Evolutionary conservation across 345 rosid genomes (phyloP).

Genomic region (Linum usitatissimum): DNA sequence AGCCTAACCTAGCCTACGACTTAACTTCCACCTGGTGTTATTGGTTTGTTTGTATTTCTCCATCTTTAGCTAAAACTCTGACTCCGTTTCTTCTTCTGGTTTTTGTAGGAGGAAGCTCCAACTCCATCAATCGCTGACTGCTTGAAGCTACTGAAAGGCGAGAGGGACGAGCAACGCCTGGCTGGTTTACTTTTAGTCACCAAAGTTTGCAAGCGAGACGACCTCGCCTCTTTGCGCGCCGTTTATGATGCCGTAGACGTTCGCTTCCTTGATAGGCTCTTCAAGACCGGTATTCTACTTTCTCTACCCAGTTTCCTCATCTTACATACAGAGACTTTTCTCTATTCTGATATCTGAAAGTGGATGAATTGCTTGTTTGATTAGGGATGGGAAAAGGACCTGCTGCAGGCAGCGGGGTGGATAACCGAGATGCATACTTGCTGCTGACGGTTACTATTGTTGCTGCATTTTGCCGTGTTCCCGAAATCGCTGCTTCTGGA

Average conservation of each 20-base stretch:
- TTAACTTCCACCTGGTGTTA: too few relatives aligned
- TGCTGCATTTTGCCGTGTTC: constrained; percentile 66
- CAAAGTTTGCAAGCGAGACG: constrained; percentile 57
- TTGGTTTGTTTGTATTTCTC: too few relatives aligned
- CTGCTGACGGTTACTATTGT: constrained; percentile 63
- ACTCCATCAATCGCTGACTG: constrained; percentile 63
- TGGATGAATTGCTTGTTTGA: not conserved
- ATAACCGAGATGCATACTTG: constrained; percentile 62
- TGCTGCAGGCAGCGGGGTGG: constrained; percentile 27
- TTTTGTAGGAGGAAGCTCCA: constrained; percentile 23
- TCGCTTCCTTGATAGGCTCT: constrained; percentile 63
- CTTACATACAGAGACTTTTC: too few relatives aligned
- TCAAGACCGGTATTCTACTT: constrained; percentile 48
- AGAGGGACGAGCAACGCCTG: constrained; percentile 85
- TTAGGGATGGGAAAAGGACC: constrained; percentile 43
- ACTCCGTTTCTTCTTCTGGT: not conserved
- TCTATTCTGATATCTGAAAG: not conserved
- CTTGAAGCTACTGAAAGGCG: constrained; percentile 68
- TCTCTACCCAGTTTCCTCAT: not conserved
- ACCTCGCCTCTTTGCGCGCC: constrained; percentile 38
- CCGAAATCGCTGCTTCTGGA: constrained; percentile 58
- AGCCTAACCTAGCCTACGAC: too few relatives aligned
- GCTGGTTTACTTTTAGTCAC: constrained; percentile 82
- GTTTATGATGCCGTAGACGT: constrained; percentile 57
- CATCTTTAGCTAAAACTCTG: too few relatives aligned